A percentile compares a stretch with the other conserved stretches of the same genome.
Conservation (phyloP, 2,329 filamentous ascomycete species). For the Aspergillus ochraceus region DNA sequence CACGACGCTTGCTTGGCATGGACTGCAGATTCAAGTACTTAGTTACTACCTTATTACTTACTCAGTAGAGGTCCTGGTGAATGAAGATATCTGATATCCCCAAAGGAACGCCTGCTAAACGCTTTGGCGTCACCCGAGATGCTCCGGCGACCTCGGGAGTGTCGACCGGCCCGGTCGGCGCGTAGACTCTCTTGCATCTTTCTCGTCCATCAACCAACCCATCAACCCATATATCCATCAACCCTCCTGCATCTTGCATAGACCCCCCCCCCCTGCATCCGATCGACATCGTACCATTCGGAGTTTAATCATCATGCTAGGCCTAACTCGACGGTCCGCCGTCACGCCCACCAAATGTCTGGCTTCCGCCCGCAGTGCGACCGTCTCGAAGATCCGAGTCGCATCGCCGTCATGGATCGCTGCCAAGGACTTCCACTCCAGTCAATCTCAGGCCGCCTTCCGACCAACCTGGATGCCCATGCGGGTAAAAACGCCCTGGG, state of each 20-base stretch:
- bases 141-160: neutral
- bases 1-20: too few species aligned
- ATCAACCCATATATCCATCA: neutral
- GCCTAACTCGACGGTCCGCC: neutral
- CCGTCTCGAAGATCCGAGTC: neutral
- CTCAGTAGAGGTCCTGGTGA: too few species aligned
- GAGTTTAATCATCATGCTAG: neutral
- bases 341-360: neutral
- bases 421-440: slow-evolving; percentile 29
- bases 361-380: neutral
- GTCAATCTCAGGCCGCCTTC: slow-evolving; percentile 24
- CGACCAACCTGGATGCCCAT: slow-evolving; percentile 51
- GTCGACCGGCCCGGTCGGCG: too few species aligned
- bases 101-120: neutral
- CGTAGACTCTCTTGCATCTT: neutral
- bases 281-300: neutral
- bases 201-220: neutral
- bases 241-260: neutral
- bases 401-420: slow-evolving; percentile 6
- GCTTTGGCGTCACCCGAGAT: neutral
- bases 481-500: slow-evolving; percentile 66
- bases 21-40: too few species aligned
- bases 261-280: neutral
- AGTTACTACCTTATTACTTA: too few species aligned
- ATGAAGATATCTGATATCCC: too few species aligned